These are phyloP conservation scores for Phytophthora megakarya DNA, from an alignment of 352 stramenopile genomes.

Conservation along the genomic window DNA sequence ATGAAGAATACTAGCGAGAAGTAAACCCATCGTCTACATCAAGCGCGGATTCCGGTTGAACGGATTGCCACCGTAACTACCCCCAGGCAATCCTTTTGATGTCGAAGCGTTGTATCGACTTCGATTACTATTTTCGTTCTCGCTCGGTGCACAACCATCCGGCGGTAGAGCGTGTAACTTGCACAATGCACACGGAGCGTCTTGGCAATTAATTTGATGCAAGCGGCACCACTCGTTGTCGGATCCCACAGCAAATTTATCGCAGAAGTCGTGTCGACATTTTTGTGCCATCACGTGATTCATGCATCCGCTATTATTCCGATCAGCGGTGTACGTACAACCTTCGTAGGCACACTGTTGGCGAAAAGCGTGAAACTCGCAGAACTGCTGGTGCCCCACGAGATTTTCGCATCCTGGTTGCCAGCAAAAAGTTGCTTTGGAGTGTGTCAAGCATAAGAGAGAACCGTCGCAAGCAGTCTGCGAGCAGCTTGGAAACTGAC, in stretches of 20 bases:
- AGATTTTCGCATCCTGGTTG: constrained; percentile 66
- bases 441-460: constrained; percentile 54
- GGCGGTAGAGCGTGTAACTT: constrained; percentile 36
- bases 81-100: constrained; percentile 7
- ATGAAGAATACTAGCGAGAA: too few relatives aligned
- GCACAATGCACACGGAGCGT: constrained; percentile 63
- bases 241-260: constrained; percentile 57
- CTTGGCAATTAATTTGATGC: constrained; percentile 55
- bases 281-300: constrained; percentile 47
- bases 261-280: constrained; percentile 66
- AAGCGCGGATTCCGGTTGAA: constrained; percentile 19
- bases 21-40: too few relatives aligned
- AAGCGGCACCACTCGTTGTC: constrained; percentile 46
- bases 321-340: constrained; percentile 46
- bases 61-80: neutral
- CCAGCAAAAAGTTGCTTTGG: constrained; percentile 63
- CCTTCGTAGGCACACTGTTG: constrained; percentile 64
- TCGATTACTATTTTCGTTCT: constrained; percentile 34
- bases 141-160: constrained; percentile 10
- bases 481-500: constrained; percentile 51
- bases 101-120: constrained; percentile 26
- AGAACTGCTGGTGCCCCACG: constrained; percentile 57
- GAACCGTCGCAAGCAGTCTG: constrained; percentile 30
- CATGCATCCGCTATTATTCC: constrained; percentile 46
- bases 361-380: constrained; percentile 56